Conservation (phyloP, 805 yeast species). For the Helenozyma baotianmanensis region DNA sequence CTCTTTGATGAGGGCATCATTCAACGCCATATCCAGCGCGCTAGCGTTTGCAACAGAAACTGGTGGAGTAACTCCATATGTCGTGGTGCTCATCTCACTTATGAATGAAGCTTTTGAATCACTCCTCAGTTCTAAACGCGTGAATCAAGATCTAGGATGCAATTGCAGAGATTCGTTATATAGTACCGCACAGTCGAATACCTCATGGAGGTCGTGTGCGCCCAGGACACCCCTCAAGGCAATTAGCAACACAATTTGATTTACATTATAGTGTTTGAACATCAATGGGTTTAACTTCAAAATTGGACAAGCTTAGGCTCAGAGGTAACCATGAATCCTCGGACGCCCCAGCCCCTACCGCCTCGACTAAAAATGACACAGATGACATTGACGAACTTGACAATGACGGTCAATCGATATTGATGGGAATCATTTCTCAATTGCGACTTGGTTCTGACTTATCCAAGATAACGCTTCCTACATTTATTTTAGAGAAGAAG, state of each 20-base stretch:
- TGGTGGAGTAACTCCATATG: constrained; percentile 74
- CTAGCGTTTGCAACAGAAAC: constrained; percentile 84
- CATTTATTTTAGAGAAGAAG: constrained; percentile 90
- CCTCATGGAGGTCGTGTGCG: no score
- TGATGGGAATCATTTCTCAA: constrained; percentile 84
- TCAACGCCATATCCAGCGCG: constrained; percentile 67
- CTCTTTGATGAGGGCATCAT: constrained; percentile 73
- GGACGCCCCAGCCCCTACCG: constrained; percentile 24
- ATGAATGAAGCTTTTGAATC: neutral
- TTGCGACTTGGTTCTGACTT: constrained; percentile 90
- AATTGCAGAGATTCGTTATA: no score
- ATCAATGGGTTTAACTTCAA: constrained; percentile 29
- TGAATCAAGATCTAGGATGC: no score
- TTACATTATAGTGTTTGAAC: no score
- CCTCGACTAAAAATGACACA: constrained; percentile 9
- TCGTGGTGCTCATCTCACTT: constrained; percentile 1
- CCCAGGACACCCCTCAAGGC: no score
- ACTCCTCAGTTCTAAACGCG: no score
- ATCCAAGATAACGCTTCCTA: constrained; percentile 87
- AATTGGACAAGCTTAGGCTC: constrained; percentile 23
- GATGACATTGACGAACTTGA: constrained; percentile 86
- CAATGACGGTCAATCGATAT: constrained; percentile 80
- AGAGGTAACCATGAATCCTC: constrained; percentile 8
- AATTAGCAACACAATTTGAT: no score
- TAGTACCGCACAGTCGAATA: no score